Evolutionary conservation across 2,329 filamentous ascomycete genomes (phyloP).

Genomic region (Fusarium poae): DNA sequence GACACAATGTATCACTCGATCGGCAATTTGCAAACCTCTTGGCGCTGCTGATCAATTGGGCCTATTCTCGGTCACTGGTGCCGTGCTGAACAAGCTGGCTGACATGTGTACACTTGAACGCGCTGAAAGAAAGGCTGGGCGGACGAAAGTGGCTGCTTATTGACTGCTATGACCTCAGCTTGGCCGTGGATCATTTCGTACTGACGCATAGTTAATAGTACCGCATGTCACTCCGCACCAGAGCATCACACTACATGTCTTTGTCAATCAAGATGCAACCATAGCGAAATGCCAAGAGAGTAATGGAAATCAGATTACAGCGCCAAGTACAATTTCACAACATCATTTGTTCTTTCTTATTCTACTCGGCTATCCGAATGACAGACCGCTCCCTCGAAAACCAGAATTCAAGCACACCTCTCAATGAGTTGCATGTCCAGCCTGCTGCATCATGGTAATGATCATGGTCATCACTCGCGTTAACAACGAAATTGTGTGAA

Average conservation of each 20-base stretch:
- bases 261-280: background rate
- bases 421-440: slow-evolving; percentile 13
- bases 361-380: background rate
- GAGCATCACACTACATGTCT: background rate
- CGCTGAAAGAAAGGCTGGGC: background rate
- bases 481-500: background rate
- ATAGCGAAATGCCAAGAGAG: background rate
- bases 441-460: background rate
- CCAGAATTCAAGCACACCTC: slow-evolving; percentile 19
- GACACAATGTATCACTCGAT: background rate
- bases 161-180: background rate
- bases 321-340: background rate
- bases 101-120: slow-evolving; percentile 4
- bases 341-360: background rate
- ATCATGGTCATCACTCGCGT: background rate
- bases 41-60: slow-evolving; percentile 4
- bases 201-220: background rate
- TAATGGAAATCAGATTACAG: background rate
- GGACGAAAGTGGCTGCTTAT: background rate
- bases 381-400: slow-evolving; percentile 13
- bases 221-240: background rate
- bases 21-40: slow-evolving; percentile 11
- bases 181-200: background rate
- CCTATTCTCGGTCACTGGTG: background rate
- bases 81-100: slow-evolving; percentile 8